These are phyloP conservation scores for Lentinus tigrinus DNA, from an alignment of 768 basidiomycete genomes.

Conservation along the genomic window DNA sequence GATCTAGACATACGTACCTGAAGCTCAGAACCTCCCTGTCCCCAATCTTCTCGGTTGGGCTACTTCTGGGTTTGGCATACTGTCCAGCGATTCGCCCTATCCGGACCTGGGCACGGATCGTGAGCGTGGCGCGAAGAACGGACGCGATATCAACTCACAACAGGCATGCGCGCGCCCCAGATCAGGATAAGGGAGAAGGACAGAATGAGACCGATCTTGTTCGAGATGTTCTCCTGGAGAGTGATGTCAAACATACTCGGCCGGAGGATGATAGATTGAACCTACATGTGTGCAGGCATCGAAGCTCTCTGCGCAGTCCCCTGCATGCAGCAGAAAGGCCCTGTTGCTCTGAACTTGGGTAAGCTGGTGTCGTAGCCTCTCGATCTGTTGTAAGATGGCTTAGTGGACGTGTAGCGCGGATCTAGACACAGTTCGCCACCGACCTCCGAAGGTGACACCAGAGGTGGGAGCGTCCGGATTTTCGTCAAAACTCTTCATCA, in stretches of 20 bases:
- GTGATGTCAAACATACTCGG: neutral
- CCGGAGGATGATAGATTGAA: neutral
- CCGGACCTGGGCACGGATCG: conserved; percentile 49
- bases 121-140: neutral
- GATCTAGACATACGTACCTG: conserved; percentile 48
- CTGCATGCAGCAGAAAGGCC: conserved; percentile 94
- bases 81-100: conserved; percentile 94
- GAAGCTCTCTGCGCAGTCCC: conserved; percentile 97
- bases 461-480: conserved; percentile 76
- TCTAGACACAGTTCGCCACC: conserved; percentile 13
- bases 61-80: conserved; percentile 93
- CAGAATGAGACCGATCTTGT: conserved; percentile 87
- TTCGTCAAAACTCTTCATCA: conserved; percentile 69
- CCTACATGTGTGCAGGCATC: conserved; percentile 81
- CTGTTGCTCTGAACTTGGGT: conserved; percentile 79
- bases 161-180: conserved; percentile 91
- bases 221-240: conserved; percentile 76
- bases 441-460: conserved; percentile 93
- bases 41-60: conserved; percentile 73
- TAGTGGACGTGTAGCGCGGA: no score
- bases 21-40: conserved; percentile 83
- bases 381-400: conserved; percentile 50
- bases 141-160: conserved; percentile 50
- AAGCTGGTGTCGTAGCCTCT: conserved; percentile 79
- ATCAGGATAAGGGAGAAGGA: conserved; percentile 94